Evolutionary conservation across 805 yeast species (phyloP).

Genomic region (Lachancea kluyveri): DNA sequence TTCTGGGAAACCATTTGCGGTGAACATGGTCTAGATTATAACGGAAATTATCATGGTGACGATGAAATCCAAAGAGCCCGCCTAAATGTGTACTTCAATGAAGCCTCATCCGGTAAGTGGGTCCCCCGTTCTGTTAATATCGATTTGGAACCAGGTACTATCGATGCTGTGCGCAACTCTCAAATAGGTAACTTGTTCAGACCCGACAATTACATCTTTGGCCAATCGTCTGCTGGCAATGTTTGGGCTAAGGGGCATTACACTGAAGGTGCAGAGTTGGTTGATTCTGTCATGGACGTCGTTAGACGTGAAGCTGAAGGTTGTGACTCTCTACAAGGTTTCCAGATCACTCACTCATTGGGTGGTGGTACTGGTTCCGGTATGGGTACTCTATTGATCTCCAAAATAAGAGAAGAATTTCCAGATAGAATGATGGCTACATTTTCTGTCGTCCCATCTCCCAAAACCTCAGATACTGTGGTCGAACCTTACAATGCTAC

Average conservation of each 20-base stretch:
- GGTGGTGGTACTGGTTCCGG: slow-evolving; percentile 98
- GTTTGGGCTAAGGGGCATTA: slow-evolving; percentile 98
- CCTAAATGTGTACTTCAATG: slow-evolving; percentile 80
- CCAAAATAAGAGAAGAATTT: slow-evolving; percentile 84
- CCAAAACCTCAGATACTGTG: slow-evolving; percentile 87
- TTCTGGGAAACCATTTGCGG: slow-evolving; percentile 91
- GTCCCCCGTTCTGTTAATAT: slow-evolving; percentile 92
- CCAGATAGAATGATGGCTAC: slow-evolving; percentile 97
- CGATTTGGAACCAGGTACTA: slow-evolving; percentile 92
- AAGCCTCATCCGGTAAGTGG: slow-evolving; percentile 80
- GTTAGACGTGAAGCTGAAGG: slow-evolving; percentile 92
- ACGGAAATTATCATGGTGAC: slow-evolving; percentile 65
- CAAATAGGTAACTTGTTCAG: slow-evolving; percentile 81
- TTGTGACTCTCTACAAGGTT: slow-evolving; percentile 89
- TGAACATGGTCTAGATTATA: slow-evolving; percentile 73
- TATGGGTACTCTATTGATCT: slow-evolving; percentile 84
- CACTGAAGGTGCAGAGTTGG: slow-evolving; percentile 94
- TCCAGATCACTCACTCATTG: slow-evolving; percentile 78
- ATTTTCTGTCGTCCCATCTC: slow-evolving; percentile 88
- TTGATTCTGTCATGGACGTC: slow-evolving; percentile 82
- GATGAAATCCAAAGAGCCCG: slow-evolving; percentile 49
- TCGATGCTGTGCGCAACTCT: slow-evolving; percentile 76
- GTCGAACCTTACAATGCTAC: slow-evolving; percentile 95
- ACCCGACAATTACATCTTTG: slow-evolving; percentile 86
- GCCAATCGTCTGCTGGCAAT: slow-evolving; percentile 90